Conservation (phyloP, 2,329 filamentous ascomycete genomes). For the Aspergillus novoparasiticus region DNA sequence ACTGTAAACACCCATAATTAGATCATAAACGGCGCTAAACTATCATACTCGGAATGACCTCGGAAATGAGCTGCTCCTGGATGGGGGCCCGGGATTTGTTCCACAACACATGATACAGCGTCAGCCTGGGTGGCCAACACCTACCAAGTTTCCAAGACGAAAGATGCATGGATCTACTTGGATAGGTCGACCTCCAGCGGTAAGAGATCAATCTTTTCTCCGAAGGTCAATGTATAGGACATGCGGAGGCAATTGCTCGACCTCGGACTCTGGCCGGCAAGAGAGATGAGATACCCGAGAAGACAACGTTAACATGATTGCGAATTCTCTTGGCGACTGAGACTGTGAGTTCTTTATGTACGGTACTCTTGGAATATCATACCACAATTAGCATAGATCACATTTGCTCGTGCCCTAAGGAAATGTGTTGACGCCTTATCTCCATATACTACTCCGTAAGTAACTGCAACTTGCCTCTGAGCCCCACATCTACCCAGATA, state of each 20-base stretch:
- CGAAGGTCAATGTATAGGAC: not conserved
- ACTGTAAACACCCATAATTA: not conserved
- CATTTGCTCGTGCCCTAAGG: not conserved
- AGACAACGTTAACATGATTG: not conserved
- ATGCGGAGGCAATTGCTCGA: not conserved
- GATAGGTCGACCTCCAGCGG: not conserved
- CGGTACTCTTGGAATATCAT: not conserved
- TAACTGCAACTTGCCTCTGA: not conserved
- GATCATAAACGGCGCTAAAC: not conserved
- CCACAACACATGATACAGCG: not conserved
- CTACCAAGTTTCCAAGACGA: not conserved
- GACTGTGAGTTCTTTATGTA: not conserved
- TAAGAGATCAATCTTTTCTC: not conserved
- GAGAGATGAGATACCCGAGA: not conserved
- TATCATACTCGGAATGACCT: not conserved
- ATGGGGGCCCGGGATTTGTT: not conserved
- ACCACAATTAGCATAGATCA: not conserved
- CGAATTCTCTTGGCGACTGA: not conserved
- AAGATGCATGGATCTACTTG: not conserved
- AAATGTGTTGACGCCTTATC: not conserved
- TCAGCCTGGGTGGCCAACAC: not conserved
- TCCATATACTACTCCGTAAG: not conserved
- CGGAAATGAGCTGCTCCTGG: not conserved
- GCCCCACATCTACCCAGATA: conserved; percentile 18
- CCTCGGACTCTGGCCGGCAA: conserved; percentile 1